Base-by-base conservation (phyloP, 2,329 filamentous ascomycete genomes). In the Colletotrichum tamarilloi region DNA sequence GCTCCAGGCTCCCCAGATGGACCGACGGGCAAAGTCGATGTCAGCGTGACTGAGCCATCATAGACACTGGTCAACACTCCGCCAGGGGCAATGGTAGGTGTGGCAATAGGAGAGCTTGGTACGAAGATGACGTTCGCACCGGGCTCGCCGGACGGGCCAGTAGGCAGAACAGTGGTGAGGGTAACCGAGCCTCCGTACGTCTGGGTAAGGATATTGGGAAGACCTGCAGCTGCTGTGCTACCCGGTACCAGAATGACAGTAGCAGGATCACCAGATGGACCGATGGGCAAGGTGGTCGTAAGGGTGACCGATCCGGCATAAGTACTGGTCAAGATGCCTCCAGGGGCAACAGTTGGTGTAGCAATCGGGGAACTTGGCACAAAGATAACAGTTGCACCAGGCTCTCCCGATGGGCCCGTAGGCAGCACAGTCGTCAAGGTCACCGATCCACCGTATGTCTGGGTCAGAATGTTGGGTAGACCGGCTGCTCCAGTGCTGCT, bases 1-100 rank as follows among this genome's bases (percentile, higher is more conserved):
- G 42, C 42, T 12, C 30, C 24, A 49, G 42, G 42, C 3, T 49
- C 42, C 7, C 42, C 42, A 49, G 42, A 49, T n/a, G 52, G 16
- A 22, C 32, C 53, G 11, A 5, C 16, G 1, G 53, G 32, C 8
- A 66, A 4, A 2, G 35, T 57, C 9, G 52, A 22, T 9, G 63
- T 66, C 22, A 66, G 46, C 7, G 63, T 66, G 32, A 66, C 53
- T 2, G 63, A 66, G 14, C 63, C 63, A 16, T 30, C 63, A 9
- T 66, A 66, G 1, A 32, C 42, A 26, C 58, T 64, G 11, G 67
- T 68, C 22, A 56, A 22, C 26, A 38, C n/a, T 42, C 12, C 22
- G 12, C 42, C 42, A 22, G 32, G 49, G n/a, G 42, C 42, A 49
- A 49, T 49, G 6, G 42, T 49, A n/a, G 42, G 42, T 9, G 42